phyloP scores from a whole-genome alignment of 163 green algal species.

The Chlamydomonas reinhardtii region DNA sequence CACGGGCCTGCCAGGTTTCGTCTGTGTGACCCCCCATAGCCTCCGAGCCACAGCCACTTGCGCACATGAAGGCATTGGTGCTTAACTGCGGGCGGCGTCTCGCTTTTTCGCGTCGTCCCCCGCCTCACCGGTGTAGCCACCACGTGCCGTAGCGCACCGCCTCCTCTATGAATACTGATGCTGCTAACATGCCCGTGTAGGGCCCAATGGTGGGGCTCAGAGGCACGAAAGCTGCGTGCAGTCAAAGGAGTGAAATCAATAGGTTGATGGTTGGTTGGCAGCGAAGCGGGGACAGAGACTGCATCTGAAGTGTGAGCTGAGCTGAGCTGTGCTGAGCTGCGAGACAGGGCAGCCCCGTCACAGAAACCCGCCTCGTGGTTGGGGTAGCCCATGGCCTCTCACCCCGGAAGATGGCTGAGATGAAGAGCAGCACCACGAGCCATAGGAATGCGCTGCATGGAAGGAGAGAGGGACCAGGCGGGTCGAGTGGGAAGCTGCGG shows the following conservation, averaged over 20 bases:
- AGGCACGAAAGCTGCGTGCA: conserved; percentile 59
- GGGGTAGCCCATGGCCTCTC: not conserved
- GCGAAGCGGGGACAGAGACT: too few species aligned
- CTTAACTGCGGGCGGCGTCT: too few species aligned
- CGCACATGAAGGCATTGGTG: too few species aligned
- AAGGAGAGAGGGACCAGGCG: not conserved
- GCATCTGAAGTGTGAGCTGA: too few species aligned
- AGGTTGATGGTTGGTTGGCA: too few species aligned
- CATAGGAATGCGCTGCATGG: conserved; percentile 66
- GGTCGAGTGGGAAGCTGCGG: not conserved
- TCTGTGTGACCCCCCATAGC: too few species aligned
- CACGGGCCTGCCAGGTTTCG: too few species aligned
- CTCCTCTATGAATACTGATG: conserved; percentile 62
- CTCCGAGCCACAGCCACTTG: too few species aligned
- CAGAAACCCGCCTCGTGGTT: too few species aligned
- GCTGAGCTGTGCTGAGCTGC: too few species aligned
- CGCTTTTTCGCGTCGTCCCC: too few species aligned
- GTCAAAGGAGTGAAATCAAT: not conserved
- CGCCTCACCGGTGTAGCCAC: conserved; percentile 54
- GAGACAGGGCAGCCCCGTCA: too few species aligned
- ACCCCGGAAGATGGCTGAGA: conserved; percentile 58
- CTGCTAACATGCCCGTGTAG: conserved; percentile 59
- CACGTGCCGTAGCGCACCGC: conserved; percentile 49
- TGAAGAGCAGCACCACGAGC: conserved; percentile 65
- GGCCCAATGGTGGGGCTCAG: conserved; percentile 12